Conservation (phyloP, 768 basidiomycete genomes). For the Heimioporus sp. region DNA sequence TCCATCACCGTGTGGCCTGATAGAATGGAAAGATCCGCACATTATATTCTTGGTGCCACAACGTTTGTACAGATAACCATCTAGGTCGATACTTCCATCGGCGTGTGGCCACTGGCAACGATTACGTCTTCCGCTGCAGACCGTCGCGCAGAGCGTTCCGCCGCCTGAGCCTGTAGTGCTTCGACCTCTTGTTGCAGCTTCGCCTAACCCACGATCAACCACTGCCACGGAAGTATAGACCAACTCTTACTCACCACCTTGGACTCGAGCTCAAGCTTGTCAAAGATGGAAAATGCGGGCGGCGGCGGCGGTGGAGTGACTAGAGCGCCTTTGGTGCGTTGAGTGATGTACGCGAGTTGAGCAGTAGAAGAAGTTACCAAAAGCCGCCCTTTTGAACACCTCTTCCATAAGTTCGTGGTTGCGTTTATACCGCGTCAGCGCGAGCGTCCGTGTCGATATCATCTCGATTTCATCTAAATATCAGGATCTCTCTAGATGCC, state of each 20-base stretch:
- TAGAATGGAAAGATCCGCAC: too few relatives aligned
- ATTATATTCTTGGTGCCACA: too few relatives aligned
- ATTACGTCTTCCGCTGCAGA: conserved; percentile 28
- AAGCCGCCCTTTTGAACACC: conserved; percentile 73
- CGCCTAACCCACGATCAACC: conserved; percentile 35
- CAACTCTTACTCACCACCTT: conserved; percentile 45
- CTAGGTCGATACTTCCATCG: conserved; percentile 29
- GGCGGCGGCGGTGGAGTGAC: conserved; percentile 36
- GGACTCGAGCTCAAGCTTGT: conserved; percentile 52
- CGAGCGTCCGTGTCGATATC: conserved; percentile 71
- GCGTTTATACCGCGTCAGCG: conserved; percentile 68
- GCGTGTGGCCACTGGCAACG: conserved; percentile 28
- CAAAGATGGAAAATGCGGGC: conserved; percentile 62
- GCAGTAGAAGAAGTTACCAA: conserved; percentile 34
- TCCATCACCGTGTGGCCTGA: too few relatives aligned
- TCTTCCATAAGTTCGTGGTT: conserved; percentile 87
- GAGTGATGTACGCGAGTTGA: too few relatives aligned
- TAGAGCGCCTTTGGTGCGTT: conserved; percentile 41
- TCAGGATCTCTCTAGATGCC: neutral
- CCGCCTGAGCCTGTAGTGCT: conserved; percentile 48
- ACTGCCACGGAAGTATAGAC: neutral
- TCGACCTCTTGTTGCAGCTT: conserved; percentile 61
- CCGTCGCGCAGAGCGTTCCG: conserved; percentile 39
- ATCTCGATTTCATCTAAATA: conserved; percentile 61
- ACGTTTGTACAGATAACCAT: neutral